Base-by-base conservation (phyloP, 2,329 filamentous ascomycete species). In the Sclerotinia glacialis region DNA sequence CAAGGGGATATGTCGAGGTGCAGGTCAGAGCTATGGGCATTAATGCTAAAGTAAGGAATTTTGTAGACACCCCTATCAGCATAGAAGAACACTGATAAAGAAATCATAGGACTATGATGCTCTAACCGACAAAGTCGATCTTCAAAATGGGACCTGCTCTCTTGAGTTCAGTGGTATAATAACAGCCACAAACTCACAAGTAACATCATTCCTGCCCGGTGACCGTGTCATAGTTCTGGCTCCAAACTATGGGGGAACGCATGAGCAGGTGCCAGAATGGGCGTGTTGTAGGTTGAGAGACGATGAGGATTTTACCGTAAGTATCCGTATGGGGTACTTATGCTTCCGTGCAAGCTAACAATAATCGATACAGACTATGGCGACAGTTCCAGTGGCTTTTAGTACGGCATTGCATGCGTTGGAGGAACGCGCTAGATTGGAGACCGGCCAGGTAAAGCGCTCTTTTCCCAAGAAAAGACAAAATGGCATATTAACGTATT, bases 121-220 rank as follows among this genome's bases (percentile, higher is more conserved):
- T 1, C 61, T 77, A 23, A 69, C 26, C 16, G 75, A 73, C 0
- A 74, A 70, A 28, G 69, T 72, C 12, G 76, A 75, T n/a, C 69
- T 66, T 0, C 53, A 52, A 31, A 55, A 70, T 26, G 64, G 59
- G 8, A 77, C 75, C 0, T 72, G 64, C 16, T 66, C 70, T 1
- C 55, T 73, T 9, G 76, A 78, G 18, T 75, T 73, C 66, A 44
- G 53, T n/a, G 76, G 76, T 23, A 42, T 75, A 2, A 72, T 78
- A 1, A 67, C 52, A 18, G 62, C 68, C 72, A 5, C 26, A 58
- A 71, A 75, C 2, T 11, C 66, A 18, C 56, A 47, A n/a, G 18
- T 5, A 47, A 47, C 58, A 2, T 66, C 72, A 16, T 44, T 44
- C 1, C 28, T 68, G 23, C 21, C 68, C 0, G 72, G 73, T 0